These are phyloP conservation scores for Lotus japonicus DNA, from an alignment of 306 rosid genomes.

Conservation along the genomic window DNA sequence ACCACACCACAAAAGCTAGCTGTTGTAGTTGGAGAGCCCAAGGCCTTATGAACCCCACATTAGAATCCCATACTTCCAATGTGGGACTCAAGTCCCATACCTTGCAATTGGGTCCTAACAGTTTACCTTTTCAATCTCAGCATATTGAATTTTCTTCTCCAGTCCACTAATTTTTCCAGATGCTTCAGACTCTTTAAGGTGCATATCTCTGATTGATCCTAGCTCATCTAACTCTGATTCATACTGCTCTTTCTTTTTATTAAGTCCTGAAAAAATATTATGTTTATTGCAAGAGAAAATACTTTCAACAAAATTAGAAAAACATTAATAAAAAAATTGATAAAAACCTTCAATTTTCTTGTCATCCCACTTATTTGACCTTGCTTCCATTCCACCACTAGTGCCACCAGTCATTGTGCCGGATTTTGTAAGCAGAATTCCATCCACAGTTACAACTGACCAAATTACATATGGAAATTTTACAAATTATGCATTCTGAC, in stretches of 20 bases:
- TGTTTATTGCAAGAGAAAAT: constrained; percentile 21
- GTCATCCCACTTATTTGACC: constrained; percentile 97
- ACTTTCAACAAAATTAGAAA: neutral
- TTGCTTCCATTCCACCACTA: constrained; percentile 99
- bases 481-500: neutral
- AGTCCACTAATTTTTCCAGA: constrained; percentile 93
- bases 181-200: constrained; percentile 87
- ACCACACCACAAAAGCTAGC: too few relatives aligned
- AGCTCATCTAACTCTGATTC: constrained; percentile 83
- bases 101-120: too few relatives aligned
- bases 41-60: too few relatives aligned
- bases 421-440: constrained; percentile 86
- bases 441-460: constrained; percentile 94
- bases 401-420: constrained; percentile 99
- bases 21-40: too few relatives aligned
- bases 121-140: constrained; percentile 94
- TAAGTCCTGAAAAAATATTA: constrained; percentile 43
- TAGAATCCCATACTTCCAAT: too few relatives aligned
- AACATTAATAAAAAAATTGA: neutral
- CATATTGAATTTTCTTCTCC: constrained; percentile 90
- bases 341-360: constrained; percentile 86
- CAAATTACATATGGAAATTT: constrained; percentile 24
- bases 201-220: constrained; percentile 98
- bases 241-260: constrained; percentile 72
- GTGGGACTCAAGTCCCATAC: too few relatives aligned